A percentile compares a stretch with the other conserved stretches of the same genome.
Evolutionary conservation across 495 filamentous ascomycete species (phyloP).

Genomic region (Parathielavia hyrcaniae): DNA sequence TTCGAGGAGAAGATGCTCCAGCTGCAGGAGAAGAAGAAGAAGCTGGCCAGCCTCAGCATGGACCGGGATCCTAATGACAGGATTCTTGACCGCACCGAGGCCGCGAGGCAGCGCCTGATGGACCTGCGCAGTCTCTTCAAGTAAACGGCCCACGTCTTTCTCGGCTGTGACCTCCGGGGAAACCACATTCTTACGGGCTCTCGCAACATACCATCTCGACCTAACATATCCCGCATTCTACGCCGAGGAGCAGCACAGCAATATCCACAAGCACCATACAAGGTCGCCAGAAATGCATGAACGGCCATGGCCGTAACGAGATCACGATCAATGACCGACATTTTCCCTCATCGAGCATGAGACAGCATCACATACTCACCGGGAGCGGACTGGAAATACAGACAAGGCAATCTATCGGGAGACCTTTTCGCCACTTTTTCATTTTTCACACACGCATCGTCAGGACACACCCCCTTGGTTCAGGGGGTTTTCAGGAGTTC

Average conservation of each 20-base stretch:
- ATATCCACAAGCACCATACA: background rate
- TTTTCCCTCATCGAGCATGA: background rate
- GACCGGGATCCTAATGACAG: conserved; percentile 45
- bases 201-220: background rate
- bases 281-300: background rate
- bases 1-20: conserved; percentile 93
- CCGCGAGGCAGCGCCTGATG: conserved; percentile 66
- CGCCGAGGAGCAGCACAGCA: background rate
- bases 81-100: conserved; percentile 66
- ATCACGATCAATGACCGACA: background rate
- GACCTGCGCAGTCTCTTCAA: conserved; percentile 80
- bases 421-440: too few relatives aligned
- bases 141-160: conserved; percentile 29
- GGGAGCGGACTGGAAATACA: too few relatives aligned
- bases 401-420: too few relatives aligned
- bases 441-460: too few relatives aligned
- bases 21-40: conserved; percentile 83
- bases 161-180: background rate
- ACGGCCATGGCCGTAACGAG: background rate
- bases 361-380: background rate
- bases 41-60: conserved; percentile 81
- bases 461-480: too few relatives aligned
- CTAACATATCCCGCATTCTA: background rate
- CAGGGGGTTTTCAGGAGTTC: too few relatives aligned
- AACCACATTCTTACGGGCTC: background rate